phyloP scores from a whole-genome alignment of 23 red algal species.

The Chondrus crispus region DNA sequence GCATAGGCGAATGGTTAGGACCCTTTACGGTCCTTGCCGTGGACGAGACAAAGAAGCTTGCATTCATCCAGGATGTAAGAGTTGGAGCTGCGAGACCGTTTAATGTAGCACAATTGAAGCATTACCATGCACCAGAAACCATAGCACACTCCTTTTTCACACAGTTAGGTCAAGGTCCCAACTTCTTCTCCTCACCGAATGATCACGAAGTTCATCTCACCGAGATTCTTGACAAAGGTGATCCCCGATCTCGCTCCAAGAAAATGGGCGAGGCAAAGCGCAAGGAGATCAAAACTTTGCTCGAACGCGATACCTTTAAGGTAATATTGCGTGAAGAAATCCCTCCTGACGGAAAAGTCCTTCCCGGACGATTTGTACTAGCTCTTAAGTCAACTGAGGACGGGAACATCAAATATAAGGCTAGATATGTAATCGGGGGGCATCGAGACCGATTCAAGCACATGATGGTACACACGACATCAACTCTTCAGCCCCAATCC shows the following conservation, averaged over 20 bases:
- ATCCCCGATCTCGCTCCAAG: neutral
- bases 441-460: neutral
- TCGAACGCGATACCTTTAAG: neutral
- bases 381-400: neutral
- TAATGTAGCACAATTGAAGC: constrained; percentile 12
- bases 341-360: neutral
- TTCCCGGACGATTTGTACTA: neutral
- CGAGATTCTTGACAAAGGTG: neutral
- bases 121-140: neutral
- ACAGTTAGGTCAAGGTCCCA: neutral
- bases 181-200: neutral
- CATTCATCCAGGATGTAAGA: neutral
- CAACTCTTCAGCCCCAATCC: neutral
- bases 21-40: neutral
- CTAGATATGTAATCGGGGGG: neutral
- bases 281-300: neutral
- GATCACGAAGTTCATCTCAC: neutral
- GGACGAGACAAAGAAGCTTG: constrained; percentile 16
- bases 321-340: neutral
- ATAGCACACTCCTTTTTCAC: neutral
- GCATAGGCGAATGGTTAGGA: neutral
- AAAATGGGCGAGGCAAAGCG: neutral
- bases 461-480: neutral
- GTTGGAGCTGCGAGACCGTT: neutral
- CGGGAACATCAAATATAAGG: neutral